Percentiles rank a stretch among this genome's conserved stretches.
phyloP scores from a whole-genome alignment of 768 basidiomycete species.

The Lactarius quietus region DNA sequence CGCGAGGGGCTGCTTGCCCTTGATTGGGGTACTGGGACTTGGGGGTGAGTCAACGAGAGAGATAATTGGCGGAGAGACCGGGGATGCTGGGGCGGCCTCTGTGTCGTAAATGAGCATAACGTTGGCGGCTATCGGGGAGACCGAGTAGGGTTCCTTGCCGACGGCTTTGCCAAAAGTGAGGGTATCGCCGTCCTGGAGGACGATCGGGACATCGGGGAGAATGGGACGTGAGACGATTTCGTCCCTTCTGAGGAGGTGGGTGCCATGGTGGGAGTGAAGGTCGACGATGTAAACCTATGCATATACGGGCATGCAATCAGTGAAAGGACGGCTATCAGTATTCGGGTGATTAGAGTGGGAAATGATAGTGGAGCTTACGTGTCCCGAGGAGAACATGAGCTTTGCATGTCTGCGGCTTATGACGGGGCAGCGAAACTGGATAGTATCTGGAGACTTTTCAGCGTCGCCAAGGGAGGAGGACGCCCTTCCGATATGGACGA shows the following conservation, averaged over 20 bases:
- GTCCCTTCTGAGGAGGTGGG: conserved; percentile 54
- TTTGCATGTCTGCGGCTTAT: conserved; percentile 78
- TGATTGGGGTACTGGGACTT: conserved; percentile 10
- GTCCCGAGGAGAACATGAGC: conserved; percentile 67
- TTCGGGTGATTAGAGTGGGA: background rate
- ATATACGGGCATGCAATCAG: conserved; percentile 6
- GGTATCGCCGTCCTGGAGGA: conserved; percentile 62
- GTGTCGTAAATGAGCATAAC: conserved; percentile 50
- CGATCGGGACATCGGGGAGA: conserved; percentile 50
- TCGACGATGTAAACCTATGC: conserved; percentile 66
- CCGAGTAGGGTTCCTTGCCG: conserved; percentile 55
- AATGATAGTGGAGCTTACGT: conserved; percentile 42
- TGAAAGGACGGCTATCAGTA: background rate
- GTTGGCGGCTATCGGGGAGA: conserved; percentile 58
- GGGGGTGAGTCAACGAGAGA: conserved; percentile 18
- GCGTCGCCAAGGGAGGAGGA: conserved; percentile 45
- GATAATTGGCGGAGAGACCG: conserved; percentile 10
- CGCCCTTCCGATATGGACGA: conserved; percentile 66
- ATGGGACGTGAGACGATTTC: conserved; percentile 49
- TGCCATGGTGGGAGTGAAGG: conserved; percentile 73
- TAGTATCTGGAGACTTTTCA: conserved; percentile 44
- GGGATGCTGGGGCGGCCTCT: conserved; percentile 9
- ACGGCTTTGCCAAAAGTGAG: conserved; percentile 79
- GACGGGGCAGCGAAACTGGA: conserved; percentile 71
- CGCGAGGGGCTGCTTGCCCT: conserved; percentile 32